Base-by-base conservation (phyloP, 768 basidiomycete species). In the Lentinula sp. region DNA sequence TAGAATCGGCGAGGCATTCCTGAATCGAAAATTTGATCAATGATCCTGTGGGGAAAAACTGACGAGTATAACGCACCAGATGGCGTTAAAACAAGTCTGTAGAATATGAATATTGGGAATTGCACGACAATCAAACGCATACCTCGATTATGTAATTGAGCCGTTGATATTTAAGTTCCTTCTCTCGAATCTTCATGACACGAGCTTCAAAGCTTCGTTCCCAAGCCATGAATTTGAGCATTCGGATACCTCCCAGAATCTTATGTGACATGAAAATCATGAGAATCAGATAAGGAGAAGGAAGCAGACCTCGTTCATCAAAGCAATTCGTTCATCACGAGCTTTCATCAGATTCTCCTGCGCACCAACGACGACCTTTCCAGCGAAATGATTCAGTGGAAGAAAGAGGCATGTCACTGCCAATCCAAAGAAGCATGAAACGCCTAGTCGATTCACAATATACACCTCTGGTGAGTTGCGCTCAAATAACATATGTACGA, bases 191-290 rank as follows among this genome's bases (percentile, higher is more conserved):
- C 56, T 81, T 84, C 57, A 89, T 70, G 0, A 95, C 86, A 9
- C 80, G 80, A 23, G 79, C 77, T 73, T 96, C 94, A 66, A 95
- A 95, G 69, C 85, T 92, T 28, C 94, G 85, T 71, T 97, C 94
- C 94, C 81, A 83, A 15, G 93, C 94, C 93, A 96, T 95, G 73
- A 95, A 97, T 86, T 96, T 95, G 66, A 95, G 84, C 92, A 95
- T 95, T 34, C 93, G 82, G 61, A 95, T 95, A 11, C 84, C 93
- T 52, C 92, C 92, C 9, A 95, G 76, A 62, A 95, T 84, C 87
- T 95, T 48, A 49, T 46, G 3, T 42, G 9, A 57, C 10, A 35
- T 59, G 15, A 53, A 11, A 6, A 37, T 4, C 21, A 50, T 18
- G 53, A 6, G 16, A 35, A 7, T 21, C 7, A 37, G 35, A 55